Conservation (phyloP, 2,329 filamentous ascomycete genomes). For the Myriosclerotinia duriaeana region DNA sequence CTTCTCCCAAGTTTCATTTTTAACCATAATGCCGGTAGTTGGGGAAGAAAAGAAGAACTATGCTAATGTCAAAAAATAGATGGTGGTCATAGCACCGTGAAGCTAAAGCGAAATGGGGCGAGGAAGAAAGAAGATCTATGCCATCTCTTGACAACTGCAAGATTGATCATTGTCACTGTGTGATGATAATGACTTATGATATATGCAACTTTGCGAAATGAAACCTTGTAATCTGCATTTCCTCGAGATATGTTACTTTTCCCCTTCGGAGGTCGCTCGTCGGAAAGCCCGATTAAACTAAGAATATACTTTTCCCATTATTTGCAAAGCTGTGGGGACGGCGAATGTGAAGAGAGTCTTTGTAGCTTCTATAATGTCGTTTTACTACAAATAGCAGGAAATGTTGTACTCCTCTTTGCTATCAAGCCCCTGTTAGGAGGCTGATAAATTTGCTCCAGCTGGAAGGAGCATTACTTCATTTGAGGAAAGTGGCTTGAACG, state of each 20-base stretch:
- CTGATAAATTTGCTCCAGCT: background rate
- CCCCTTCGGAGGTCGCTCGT: too few relatives aligned
- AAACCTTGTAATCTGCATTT: background rate
- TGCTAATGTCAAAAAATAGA: background rate
- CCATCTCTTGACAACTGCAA: background rate
- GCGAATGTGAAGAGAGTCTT: background rate
- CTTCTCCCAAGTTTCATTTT: background rate
- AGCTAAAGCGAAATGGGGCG: background rate
- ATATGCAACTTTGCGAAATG: background rate
- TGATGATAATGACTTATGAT: slow-evolving; percentile 2
- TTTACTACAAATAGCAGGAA: background rate
- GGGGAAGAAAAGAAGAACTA: background rate
- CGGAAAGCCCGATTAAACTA: too few relatives aligned
- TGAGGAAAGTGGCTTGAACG: background rate
- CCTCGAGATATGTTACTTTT: background rate
- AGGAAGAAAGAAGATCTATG: background rate
- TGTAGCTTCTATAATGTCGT: background rate
- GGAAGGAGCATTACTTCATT: background rate
- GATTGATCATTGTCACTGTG: background rate
- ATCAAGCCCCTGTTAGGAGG: background rate
- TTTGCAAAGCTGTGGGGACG: background rate
- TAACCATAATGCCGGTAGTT: background rate
- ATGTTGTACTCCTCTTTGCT: background rate
- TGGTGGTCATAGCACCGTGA: slow-evolving; percentile 1
- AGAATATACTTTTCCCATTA: background rate